Conservation (phyloP, 495 filamentous ascomycete species). For the Haplographium delicatum region DNA sequence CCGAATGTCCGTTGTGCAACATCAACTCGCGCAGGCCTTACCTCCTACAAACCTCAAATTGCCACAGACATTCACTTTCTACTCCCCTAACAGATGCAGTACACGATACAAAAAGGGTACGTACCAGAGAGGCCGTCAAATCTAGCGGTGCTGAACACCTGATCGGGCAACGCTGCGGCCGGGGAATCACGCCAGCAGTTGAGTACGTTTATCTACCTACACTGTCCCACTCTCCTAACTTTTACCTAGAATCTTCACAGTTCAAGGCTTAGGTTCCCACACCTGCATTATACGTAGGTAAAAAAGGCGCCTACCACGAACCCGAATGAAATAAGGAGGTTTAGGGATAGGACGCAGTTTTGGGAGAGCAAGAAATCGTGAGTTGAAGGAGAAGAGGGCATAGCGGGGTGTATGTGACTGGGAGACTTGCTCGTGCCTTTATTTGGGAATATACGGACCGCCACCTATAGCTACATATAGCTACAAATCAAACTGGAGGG, state of each 20-base stretch:
- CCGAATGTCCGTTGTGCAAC: too few relatives aligned
- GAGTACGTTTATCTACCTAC: constrained; percentile 7
- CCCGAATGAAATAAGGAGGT: constrained; percentile 1
- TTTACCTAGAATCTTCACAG: constrained; percentile 16
- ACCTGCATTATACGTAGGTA: constrained; percentile 12
- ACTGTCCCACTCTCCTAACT: background rate
- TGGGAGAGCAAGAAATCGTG: constrained; percentile 5
- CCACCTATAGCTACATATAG: constrained; percentile 19
- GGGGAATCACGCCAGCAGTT: constrained; percentile 10
- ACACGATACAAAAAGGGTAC: constrained; percentile 6
- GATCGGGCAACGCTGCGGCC: constrained; percentile 8
- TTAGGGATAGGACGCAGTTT: constrained; percentile 4
- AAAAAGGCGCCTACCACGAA: constrained; percentile 4
- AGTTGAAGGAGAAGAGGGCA: constrained; percentile 3
- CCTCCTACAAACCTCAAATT: too few relatives aligned
- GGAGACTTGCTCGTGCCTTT: constrained; percentile 13
- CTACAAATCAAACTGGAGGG: constrained; percentile 17
- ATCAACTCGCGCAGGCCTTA: too few relatives aligned
- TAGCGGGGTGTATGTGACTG: constrained; percentile 13
- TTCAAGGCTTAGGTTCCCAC: constrained; percentile 13
- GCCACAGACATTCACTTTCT: too few relatives aligned
- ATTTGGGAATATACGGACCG: constrained; percentile 14
- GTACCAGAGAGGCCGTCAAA: constrained; percentile 17
- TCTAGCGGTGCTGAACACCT: constrained; percentile 14
- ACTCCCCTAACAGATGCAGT: background rate